phyloP scores from a whole-genome alignment of 2,329 filamentous ascomycete genomes.

The Nigrospora sphaerica region DNA sequence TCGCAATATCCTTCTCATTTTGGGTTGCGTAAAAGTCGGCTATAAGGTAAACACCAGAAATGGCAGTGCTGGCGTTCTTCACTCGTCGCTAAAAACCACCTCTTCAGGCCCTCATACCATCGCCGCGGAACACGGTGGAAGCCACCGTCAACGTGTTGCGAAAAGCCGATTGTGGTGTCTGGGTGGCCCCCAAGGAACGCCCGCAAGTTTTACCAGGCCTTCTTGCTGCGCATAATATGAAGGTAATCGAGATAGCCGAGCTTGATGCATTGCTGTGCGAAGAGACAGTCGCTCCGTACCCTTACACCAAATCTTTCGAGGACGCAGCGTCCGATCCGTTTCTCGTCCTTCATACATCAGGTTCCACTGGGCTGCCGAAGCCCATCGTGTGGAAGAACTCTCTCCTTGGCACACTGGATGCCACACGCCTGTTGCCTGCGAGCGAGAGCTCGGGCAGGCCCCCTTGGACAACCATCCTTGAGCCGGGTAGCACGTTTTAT shows the following conservation, averaged over 20 bases:
- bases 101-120: slow-evolving; percentile 2
- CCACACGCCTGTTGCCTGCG: slow-evolving; percentile 10
- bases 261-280: background rate
- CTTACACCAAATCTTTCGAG: slow-evolving; percentile 3
- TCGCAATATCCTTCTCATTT: slow-evolving; percentile 3
- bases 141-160: slow-evolving; percentile 2
- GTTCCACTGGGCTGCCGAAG: slow-evolving; percentile 5
- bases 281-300: background rate
- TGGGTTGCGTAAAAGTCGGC: slow-evolving; percentile 2
- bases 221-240: background rate
- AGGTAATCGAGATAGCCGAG: background rate
- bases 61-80: background rate
- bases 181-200: background rate
- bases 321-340: slow-evolving; percentile 3
- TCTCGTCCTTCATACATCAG: slow-evolving; percentile 4
- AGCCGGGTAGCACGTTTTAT: too few relatives aligned
- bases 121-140: slow-evolving; percentile 4
- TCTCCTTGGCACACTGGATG: slow-evolving; percentile 14
- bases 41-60: slow-evolving; percentile 2
- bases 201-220: background rate
- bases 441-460: slow-evolving; percentile 8
- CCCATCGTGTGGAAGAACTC: slow-evolving; percentile 7
- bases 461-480: slow-evolving; percentile 3
- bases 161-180: background rate
- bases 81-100: background rate